Base-by-base conservation (phyloP, 305 asterid genomes). In the Solanum hybrid region DNA sequence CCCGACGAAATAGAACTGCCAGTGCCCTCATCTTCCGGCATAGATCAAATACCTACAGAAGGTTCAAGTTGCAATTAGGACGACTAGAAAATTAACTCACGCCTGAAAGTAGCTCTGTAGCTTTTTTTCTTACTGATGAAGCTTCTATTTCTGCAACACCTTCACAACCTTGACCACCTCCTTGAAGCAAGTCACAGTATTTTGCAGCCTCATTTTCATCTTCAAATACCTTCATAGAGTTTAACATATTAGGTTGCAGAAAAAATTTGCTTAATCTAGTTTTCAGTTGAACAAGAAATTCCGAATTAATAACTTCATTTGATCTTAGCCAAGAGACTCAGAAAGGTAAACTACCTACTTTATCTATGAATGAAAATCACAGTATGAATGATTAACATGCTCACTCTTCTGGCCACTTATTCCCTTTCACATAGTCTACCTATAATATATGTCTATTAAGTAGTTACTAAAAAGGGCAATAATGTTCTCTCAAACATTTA, bases 71-170 rank as follows among this genome's bases (percentile, higher is more conserved):
- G 26, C 90, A 86, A 88, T 22, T 41, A 86, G 75, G 73, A 37
- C 34, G 2, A 70, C 29, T 17, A 27, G 41, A 33, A 79, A 24
- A 65, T 22, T 27, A 75, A 83, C 41, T 72, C 80, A 79, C 36
- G 32, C 57, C 57, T 79, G 90, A 38, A 87, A 13, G 90, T 8
- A 37, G n/a, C 72, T 61, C 31, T 72, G 57, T 36, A 75, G 5
- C 88, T 11, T 80, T 90, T 57, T 14, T 87, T 90, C 96, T 94
- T 92, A 97, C 99, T 51, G 98, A 95, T 39, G 98, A 95, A 83
- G 99, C 99, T 81, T 97, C 98, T 87, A 97, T 95, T 95, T 97
- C 98, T 73, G 98, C 98, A 68, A 96, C 95, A 61, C 97, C 98
- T 94, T 95, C 99, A 39, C 98, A 97, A 13, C 87, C 92, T 93